Conservation (phyloP, 345 rosid genomes). For the Citrus australasica region DNA sequence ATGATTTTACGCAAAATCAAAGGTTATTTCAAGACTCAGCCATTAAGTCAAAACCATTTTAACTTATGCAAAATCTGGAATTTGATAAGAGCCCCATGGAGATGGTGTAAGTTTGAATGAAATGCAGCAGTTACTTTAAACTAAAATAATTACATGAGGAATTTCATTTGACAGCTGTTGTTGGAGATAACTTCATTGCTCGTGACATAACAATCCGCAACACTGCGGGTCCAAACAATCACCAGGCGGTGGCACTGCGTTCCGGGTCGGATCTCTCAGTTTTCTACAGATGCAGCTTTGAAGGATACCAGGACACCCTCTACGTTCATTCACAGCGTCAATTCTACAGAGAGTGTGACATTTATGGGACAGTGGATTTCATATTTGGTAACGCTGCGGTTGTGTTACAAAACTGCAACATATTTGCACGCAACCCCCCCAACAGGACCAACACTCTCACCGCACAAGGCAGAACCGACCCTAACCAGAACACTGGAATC, state of each 20-base stretch:
- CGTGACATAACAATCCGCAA: slow-evolving; percentile 48
- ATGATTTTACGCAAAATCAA: not conserved
- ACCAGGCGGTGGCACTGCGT: slow-evolving; percentile 55
- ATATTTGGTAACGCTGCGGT: slow-evolving; percentile 59
- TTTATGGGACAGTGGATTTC: slow-evolving; percentile 58
- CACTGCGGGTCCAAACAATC: slow-evolving; percentile 43
- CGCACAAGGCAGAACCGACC: slow-evolving; percentile 48
- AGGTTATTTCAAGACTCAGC: not conserved
- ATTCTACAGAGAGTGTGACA: slow-evolving; percentile 55
- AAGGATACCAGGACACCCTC: slow-evolving; percentile 61
- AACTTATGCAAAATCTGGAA: not conserved
- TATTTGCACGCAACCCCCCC: slow-evolving; percentile 38
- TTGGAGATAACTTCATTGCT: slow-evolving; percentile 53
- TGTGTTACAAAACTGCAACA: slow-evolving; percentile 49
- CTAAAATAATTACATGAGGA: not conserved
- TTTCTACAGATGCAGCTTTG: slow-evolving; percentile 52
- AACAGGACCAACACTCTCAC: slow-evolving; percentile 40
- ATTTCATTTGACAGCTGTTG: slow-evolving; percentile 29
- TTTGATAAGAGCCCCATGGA: not conserved
- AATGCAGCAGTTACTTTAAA: too few species aligned
- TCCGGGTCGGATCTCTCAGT: slow-evolving; percentile 45
- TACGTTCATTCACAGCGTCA: slow-evolving; percentile 54
- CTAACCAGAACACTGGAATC: slow-evolving; percentile 59
- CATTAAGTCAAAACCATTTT: not conserved
- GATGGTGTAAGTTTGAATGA: not conserved